Conservation (phyloP, 2,329 filamentous ascomycete genomes). For the Monilinia aucupariae region DNA sequence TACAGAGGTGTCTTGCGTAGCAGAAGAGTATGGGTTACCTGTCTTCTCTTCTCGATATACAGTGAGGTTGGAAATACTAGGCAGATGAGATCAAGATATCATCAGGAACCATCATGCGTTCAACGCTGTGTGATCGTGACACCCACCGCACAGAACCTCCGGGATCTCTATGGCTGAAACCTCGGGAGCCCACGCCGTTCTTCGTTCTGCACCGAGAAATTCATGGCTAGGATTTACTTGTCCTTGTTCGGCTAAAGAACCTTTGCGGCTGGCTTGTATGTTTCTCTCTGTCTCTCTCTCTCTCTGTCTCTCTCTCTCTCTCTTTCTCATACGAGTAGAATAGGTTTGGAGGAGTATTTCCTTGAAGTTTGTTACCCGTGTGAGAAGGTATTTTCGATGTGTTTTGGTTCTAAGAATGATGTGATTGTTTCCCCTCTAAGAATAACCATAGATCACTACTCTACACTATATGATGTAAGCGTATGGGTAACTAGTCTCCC, state of each 20-base stretch:
- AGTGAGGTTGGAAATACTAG: not conserved
- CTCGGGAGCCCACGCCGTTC: not conserved
- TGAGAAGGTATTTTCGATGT: too few relatives aligned
- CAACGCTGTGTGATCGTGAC: not conserved
- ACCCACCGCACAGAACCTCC: not conserved
- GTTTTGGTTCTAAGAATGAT: too few relatives aligned
- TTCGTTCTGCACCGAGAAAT: not conserved
- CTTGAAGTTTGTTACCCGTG: too few relatives aligned
- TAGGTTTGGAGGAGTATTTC: too few relatives aligned
- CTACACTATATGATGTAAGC: too few relatives aligned
- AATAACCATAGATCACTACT: too few relatives aligned
- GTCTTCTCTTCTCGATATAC: too few relatives aligned
- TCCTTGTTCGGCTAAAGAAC: not conserved
- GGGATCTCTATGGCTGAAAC: not conserved
- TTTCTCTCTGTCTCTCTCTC: not conserved
- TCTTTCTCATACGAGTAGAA: too few relatives aligned
- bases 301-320: too few relatives aligned
- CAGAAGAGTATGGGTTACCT: too few relatives aligned
- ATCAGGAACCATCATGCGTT: constrained; percentile 2
- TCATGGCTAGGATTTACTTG: not conserved
- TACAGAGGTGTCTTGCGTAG: not conserved
- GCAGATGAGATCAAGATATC: not conserved
- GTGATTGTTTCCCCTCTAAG: too few relatives aligned
- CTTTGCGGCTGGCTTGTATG: not conserved
- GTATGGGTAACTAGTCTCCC: too few relatives aligned